Evolutionary conservation across 306 rosid species (phyloP).

Genomic region (Medicago lupulina): DNA sequence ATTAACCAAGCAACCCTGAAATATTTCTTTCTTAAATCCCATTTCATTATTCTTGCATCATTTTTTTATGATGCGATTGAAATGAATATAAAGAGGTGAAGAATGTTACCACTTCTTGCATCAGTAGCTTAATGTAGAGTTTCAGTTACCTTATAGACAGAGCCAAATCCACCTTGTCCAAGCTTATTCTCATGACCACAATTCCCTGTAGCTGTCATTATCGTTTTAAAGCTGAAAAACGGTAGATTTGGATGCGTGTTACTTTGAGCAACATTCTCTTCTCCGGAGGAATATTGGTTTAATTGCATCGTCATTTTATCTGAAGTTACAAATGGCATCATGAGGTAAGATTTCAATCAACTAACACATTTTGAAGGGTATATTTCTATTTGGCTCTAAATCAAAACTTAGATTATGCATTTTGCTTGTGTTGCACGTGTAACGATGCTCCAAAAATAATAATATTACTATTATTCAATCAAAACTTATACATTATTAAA

Average conservation of each 20-base stretch:
- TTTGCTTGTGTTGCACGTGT: neutral
- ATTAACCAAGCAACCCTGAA: slow-evolving; percentile 52
- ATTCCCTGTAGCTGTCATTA: slow-evolving; percentile 45
- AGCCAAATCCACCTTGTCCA: slow-evolving; percentile 71
- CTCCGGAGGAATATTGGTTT: slow-evolving; percentile 31
- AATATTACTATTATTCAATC: neutral
- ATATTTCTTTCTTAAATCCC: neutral
- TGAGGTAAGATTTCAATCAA: slow-evolving; percentile 8
- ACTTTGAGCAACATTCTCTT: slow-evolving; percentile 12
- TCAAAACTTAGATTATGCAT: neutral
- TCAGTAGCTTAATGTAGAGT: neutral
- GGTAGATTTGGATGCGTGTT: slow-evolving; percentile 40
- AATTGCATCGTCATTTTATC: slow-evolving; percentile 3
- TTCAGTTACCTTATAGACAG: slow-evolving; percentile 57
- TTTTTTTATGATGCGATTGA: too few relatives aligned
- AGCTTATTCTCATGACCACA: slow-evolving; percentile 49
- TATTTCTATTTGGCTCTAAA: neutral
- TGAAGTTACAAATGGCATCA: slow-evolving; percentile 30
- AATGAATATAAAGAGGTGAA: too few relatives aligned
- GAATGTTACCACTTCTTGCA: neutral
- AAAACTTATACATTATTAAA: neutral
- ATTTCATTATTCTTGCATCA: neutral
- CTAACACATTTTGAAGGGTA: neutral
- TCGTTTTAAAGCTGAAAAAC: slow-evolving; percentile 35
- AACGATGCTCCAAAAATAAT: neutral